Conservation (phyloP, 768 basidiomycete species). For the Naematelia aurantialba region DNA sequence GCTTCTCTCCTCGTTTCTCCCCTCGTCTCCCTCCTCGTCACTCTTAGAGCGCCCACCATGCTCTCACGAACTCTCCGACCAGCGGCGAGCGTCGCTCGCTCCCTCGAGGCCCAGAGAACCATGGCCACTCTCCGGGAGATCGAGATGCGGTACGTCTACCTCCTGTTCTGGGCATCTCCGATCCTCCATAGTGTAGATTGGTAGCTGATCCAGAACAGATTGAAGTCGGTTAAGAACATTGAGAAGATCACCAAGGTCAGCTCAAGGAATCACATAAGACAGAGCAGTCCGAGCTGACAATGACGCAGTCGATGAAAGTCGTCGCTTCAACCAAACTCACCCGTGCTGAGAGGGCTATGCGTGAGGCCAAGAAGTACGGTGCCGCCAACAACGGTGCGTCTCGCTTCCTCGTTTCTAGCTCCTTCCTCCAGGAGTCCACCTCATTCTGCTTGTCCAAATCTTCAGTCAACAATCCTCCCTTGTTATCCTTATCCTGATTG, state of each 20-base stretch:
- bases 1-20: slow-evolving; percentile 51
- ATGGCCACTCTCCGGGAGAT: slow-evolving; percentile 95
- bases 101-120: slow-evolving; percentile 36
- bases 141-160: slow-evolving; percentile 64
- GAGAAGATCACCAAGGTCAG: slow-evolving; percentile 99
- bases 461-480: neutral
- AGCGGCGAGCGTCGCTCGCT: slow-evolving; percentile 32
- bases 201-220: slow-evolving; percentile 53
- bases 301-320: slow-evolving; percentile 88
- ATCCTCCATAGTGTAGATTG: neutral
- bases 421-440: neutral
- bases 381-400: slow-evolving; percentile 55
- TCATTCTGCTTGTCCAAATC: neutral
- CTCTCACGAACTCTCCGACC: slow-evolving; percentile 66
- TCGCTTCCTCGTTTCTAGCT: neutral
- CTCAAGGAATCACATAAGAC: slow-evolving; percentile 34
- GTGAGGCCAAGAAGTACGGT: slow-evolving; percentile 85
- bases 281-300: neutral
- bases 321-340: slow-evolving; percentile 95
- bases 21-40: slow-evolving; percentile 18
- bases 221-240: slow-evolving; percentile 85
- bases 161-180: too few species aligned
- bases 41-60: slow-evolving; percentile 35
- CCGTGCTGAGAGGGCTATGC: slow-evolving; percentile 92
- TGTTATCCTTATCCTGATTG: neutral